Conservation (phyloP, 225 moss, liverwort and hornwort genomes). For the Pleurozium schreberi region DNA sequence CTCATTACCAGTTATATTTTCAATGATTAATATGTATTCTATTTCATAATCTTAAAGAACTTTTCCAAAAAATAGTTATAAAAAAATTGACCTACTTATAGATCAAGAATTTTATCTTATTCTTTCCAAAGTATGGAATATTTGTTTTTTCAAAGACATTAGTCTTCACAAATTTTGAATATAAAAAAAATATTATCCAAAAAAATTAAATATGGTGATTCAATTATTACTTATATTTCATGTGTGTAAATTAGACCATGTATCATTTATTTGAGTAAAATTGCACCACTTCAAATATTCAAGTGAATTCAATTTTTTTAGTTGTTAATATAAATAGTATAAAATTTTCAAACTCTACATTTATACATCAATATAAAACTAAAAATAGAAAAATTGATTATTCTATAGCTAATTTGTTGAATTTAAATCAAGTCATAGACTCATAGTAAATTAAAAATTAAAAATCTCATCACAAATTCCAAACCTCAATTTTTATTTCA, state of each 20-base stretch:
- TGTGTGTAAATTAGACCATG: neutral
- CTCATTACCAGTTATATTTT: no score
- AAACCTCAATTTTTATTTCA: no score
- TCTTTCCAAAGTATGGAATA: neutral
- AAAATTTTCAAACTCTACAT: neutral
- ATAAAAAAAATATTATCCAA: accelerated
- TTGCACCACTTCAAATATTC: neutral
- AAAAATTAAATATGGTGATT: no score
- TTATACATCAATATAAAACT: no score
- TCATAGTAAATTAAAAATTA: no score
- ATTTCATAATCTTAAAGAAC: neutral
- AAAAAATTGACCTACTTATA: neutral
- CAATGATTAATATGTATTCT: no score
- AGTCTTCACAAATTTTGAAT: neutral
- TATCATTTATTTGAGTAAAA: neutral
- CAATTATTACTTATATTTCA: no score
- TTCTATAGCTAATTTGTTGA: neutral
- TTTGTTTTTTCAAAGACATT: neutral
- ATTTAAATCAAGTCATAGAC: neutral
- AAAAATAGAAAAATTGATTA: neutral
- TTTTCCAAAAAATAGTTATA: neutral
- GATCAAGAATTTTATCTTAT: neutral
- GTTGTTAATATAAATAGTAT: neutral
- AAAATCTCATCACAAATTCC: neutral
- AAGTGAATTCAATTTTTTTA: neutral